Evolutionary conservation across 2,329 filamentous ascomycete genomes (phyloP), one percentile per base, ranked within the genome.

Genomic region (Allantophomopsis cytisporea): DNA sequence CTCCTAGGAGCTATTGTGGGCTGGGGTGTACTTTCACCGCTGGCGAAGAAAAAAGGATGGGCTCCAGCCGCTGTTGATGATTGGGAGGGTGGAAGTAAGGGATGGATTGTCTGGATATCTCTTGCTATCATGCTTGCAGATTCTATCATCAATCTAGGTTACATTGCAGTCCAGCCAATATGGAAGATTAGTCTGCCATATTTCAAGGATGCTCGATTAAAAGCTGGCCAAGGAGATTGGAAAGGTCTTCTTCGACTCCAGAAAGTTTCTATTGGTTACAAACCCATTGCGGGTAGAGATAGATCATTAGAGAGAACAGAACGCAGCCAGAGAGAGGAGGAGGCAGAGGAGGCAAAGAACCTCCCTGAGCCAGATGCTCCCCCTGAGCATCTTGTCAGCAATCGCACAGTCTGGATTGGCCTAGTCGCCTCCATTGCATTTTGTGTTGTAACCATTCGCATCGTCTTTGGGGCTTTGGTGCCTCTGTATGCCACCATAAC

Each of bases 31-130:
- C 67, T 98, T 1, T 95, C 88, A 3, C 91, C 91, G 1, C 60
- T 96, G 7, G 88, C 91, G 4, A 95, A 94, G 57, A 63, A 68
- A 41, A 76, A 73, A 49, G 86, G 83, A 2, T 98, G 91, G 91
- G 91, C 91, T 8, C 83, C 87, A 2, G 91, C 88, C 0, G 70
- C 78, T 2, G 85, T 95, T 1, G 71, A 76, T 40, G 83, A 94
- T 56, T 98, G 91, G 91, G 83, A 89, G 43, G 76, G 70, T 13
- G 91, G 91, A 8, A 94, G 86, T 56, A 95, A 96, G 61, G 91
- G 89, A 31, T 98, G 91, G 91, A 96, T 98, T 43, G 85, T 98
- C 0, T 98, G 91, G 91, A 70, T 94, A 2, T 94, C 86, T 28
- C 65, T 98, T 21, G 85, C 91, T 3, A 95, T 98, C 48, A 98